Evolutionary conservation across 768 basidiomycete species (phyloP).

Genomic region (Jaapia argillacea): DNA sequence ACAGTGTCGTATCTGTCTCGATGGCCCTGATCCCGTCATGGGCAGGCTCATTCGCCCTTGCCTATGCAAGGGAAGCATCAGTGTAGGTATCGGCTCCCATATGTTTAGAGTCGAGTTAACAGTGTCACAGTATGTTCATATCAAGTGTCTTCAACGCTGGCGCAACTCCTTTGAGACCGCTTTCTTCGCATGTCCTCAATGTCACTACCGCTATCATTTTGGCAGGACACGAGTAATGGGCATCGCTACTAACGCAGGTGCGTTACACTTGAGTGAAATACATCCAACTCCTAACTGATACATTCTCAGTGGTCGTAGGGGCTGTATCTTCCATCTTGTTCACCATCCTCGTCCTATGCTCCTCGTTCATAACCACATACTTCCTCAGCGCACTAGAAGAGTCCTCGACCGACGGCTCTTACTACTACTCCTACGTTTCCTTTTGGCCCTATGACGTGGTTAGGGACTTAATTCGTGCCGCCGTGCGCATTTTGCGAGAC

Average conservation of each 20-base stretch:
- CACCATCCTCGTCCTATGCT: slow-evolving; percentile 51
- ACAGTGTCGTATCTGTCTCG: slow-evolving; percentile 81
- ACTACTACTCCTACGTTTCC: slow-evolving; percentile 29
- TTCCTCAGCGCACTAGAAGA: slow-evolving; percentile 56
- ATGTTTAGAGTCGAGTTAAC: neutral
- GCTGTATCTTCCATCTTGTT: slow-evolving; percentile 51
- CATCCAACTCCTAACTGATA: slow-evolving; percentile 8
- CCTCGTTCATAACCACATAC: slow-evolving; percentile 62
- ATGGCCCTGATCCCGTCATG: slow-evolving; percentile 50
- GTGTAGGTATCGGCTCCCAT: slow-evolving; percentile 26
- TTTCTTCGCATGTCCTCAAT: slow-evolving; percentile 77
- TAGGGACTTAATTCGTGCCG: slow-evolving; percentile 51
- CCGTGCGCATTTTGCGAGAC: slow-evolving; percentile 52
- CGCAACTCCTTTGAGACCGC: slow-evolving; percentile 52
- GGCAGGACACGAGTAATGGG: slow-evolving; percentile 61
- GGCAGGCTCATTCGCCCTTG: slow-evolving; percentile 81
- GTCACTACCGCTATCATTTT: slow-evolving; percentile 69
- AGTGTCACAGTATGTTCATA: slow-evolving; percentile 56
- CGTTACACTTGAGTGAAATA: neutral
- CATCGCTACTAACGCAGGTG: slow-evolving; percentile 70
- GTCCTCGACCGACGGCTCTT: slow-evolving; percentile 26
- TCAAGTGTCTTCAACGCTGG: slow-evolving; percentile 72
- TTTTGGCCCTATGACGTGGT: slow-evolving; percentile 49
- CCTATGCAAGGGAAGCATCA: slow-evolving; percentile 71
- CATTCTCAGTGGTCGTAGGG: slow-evolving; percentile 49